These are phyloP conservation scores for Phlebiopsis flavidoalba DNA, from an alignment of 768 basidiomycete genomes.

Conservation along the genomic window DNA sequence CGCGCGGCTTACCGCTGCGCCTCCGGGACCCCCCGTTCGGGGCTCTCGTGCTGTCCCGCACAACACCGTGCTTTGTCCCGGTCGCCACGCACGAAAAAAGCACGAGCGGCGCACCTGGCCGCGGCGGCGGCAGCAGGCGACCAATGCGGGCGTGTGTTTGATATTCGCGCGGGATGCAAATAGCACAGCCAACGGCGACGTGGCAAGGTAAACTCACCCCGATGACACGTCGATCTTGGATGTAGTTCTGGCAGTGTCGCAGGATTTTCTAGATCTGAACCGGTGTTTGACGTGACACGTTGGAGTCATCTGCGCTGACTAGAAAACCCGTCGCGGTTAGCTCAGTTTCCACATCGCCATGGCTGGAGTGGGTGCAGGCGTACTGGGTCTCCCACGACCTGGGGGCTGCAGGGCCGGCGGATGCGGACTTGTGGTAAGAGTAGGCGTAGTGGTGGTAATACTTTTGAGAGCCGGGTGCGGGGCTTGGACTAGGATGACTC, in stretches of 20 bases:
- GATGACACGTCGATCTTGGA: conserved; percentile 77
- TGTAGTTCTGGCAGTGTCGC: conserved; percentile 63
- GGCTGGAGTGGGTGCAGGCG: conserved; percentile 12
- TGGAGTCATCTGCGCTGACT: conserved; percentile 33
- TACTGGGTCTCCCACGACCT: conserved; percentile 3
- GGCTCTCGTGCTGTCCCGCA: too few relatives aligned
- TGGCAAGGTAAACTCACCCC: conserved; percentile 46
- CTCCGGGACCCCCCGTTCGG: not conserved
- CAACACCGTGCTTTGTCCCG: too few relatives aligned
- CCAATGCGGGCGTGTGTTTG: not conserved
- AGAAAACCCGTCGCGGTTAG: not conserved
- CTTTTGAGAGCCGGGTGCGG: not conserved
- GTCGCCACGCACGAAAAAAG: too few relatives aligned
- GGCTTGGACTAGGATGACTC: not conserved
- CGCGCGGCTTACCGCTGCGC: not conserved
- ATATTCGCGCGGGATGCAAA: not conserved
- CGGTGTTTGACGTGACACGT: conserved; percentile 51
- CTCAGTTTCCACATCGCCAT: not conserved
- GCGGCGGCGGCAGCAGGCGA: not conserved
- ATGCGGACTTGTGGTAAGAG: not conserved
- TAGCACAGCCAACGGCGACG: not conserved
- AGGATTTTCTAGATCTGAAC: conserved; percentile 48
- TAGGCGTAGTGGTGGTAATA: not conserved
- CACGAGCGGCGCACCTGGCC: not conserved
- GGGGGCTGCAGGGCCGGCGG: conserved; percentile 1